These are phyloP conservation scores for Zygosaccharomyces bisporus DNA, from an alignment of 805 yeast genomes.

Conservation along the genomic window DNA sequence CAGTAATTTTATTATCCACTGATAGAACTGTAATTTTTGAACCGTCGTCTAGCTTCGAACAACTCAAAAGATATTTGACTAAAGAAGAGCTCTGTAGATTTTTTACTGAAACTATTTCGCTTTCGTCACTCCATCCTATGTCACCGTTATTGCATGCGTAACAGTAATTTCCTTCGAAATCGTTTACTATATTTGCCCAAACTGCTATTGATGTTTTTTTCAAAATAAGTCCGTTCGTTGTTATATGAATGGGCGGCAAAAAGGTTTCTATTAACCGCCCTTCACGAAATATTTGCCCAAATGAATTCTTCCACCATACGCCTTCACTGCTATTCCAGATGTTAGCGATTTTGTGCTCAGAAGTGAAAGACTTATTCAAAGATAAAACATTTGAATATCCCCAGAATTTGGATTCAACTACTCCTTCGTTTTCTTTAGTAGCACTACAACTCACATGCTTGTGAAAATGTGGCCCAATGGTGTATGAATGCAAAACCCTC, in stretches of 20 bases:
- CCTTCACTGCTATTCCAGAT: slow-evolving; percentile 14
- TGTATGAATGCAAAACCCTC: slow-evolving; percentile 11
- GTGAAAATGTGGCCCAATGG: slow-evolving; percentile 9
- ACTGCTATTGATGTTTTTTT: slow-evolving; percentile 4
- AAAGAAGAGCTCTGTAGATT: slow-evolving; percentile 5
- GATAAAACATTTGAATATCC: slow-evolving; percentile 11
- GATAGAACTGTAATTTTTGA: slow-evolving; percentile 12
- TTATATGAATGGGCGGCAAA: slow-evolving; percentile 6
- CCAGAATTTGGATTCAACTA: slow-evolving; percentile 9
- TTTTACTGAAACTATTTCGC: background rate
- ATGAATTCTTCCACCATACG: slow-evolving; percentile 15
- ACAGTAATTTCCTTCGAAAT: slow-evolving; percentile 10
- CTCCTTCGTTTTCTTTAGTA: slow-evolving; percentile 14
- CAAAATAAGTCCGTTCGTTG: slow-evolving; percentile 6
- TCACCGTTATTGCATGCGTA: slow-evolving; percentile 9
- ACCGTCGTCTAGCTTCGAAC: slow-evolving; percentile 6
- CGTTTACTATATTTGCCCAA: slow-evolving; percentile 9
- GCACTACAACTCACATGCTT: slow-evolving; percentile 15
- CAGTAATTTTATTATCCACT: slow-evolving; percentile 9
- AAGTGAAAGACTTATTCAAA: background rate
- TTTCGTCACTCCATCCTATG: slow-evolving; percentile 11
- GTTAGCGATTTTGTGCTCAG: slow-evolving; percentile 1
- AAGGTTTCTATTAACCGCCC: slow-evolving; percentile 1
- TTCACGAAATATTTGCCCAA: slow-evolving; percentile 10
- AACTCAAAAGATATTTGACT: slow-evolving; percentile 8